A percentile compares a stretch with the other conserved stretches of the same genome.
phyloP scores from a whole-genome alignment of 2,329 filamentous ascomycete species.

The Nothomitra cinnamomea region DNA sequence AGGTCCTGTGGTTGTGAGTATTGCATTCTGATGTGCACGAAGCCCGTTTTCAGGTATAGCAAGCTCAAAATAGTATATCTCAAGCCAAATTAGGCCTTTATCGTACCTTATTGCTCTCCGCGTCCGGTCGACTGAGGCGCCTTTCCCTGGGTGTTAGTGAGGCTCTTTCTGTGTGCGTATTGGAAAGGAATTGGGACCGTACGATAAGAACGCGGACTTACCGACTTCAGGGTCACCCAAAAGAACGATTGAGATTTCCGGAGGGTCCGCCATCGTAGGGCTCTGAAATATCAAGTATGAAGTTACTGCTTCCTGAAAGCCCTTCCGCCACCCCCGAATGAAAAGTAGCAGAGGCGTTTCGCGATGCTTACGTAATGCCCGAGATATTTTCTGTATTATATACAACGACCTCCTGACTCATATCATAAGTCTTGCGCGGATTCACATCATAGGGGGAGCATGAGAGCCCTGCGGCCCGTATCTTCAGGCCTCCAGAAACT shows the following conservation, averaged over 20 bases:
- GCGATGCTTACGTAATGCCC: too few species aligned
- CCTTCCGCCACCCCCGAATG: not conserved
- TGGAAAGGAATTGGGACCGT: constrained; percentile 18
- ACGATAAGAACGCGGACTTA: constrained; percentile 47
- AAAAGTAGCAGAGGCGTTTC: not conserved
- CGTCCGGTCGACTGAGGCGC: not conserved
- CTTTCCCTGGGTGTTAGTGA: not conserved
- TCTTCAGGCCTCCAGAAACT: too few species aligned
- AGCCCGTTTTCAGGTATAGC: too few species aligned
- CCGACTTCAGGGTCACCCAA: constrained; percentile 42
- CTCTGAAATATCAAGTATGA: not conserved
- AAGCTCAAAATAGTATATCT: too few species aligned
- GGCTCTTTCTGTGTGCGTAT: not conserved
- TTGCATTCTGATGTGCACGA: not conserved
- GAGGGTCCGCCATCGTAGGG: constrained; percentile 2
- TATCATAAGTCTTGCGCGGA: too few species aligned
- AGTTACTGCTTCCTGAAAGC: not conserved
- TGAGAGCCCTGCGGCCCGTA: too few species aligned
- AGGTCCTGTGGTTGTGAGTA: not conserved
- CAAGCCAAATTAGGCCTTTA: too few species aligned
- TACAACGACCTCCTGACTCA: too few species aligned
- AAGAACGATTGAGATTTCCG: constrained; percentile 31
- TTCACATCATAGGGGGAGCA: too few species aligned
- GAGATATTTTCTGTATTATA: too few species aligned
- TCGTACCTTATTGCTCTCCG: not conserved